These are phyloP conservation scores for Hypoxylon sp. DNA, from an alignment of 2,329 filamentous ascomycete species.

Conservation along the genomic window DNA sequence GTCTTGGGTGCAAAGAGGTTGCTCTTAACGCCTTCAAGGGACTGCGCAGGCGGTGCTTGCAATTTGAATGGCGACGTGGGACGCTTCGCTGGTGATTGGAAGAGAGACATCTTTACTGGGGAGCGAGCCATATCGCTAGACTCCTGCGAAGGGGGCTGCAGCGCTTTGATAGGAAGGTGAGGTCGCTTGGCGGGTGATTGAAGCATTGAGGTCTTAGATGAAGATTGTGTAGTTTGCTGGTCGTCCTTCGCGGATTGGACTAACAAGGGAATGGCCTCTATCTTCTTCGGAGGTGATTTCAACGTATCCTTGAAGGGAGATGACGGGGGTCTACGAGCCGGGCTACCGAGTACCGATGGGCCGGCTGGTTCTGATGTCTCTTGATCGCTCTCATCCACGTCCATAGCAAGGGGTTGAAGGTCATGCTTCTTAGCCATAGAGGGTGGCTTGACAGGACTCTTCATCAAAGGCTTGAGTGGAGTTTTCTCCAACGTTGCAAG, in stretches of 20 bases:
- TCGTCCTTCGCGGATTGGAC: conserved; percentile 50
- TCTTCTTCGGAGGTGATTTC: conserved; percentile 69
- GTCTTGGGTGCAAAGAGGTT: conserved; percentile 38
- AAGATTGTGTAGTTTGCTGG: conserved; percentile 57
- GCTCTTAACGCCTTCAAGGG: conserved; percentile 26
- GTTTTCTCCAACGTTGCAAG: conserved; percentile 67
- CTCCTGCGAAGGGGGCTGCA: conserved; percentile 47
- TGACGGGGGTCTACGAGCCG: conserved; percentile 67
- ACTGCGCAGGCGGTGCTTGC: conserved; percentile 34
- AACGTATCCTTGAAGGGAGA: conserved; percentile 70
- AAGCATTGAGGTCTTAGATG: conserved; percentile 64
- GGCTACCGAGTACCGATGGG: conserved; percentile 64
- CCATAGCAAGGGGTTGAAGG: conserved; percentile 48
- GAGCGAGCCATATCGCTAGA: conserved; percentile 55
- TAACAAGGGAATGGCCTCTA: conserved; percentile 60
- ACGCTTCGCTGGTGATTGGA: conserved; percentile 54
- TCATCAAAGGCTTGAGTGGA: conserved; percentile 67
- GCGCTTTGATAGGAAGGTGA: conserved; percentile 47
- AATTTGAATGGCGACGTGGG: conserved; percentile 51
- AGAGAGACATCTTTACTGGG: conserved; percentile 55
- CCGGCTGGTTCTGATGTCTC: conserved; percentile 56
- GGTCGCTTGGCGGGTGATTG: conserved; percentile 68
- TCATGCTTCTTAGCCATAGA: conserved; percentile 57
- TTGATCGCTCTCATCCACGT: conserved; percentile 50
- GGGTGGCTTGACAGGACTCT: conserved; percentile 68